These are phyloP conservation scores for Notholithocarpus densiflorus DNA, from an alignment of 306 rosid genomes.

Conservation along the genomic window DNA sequence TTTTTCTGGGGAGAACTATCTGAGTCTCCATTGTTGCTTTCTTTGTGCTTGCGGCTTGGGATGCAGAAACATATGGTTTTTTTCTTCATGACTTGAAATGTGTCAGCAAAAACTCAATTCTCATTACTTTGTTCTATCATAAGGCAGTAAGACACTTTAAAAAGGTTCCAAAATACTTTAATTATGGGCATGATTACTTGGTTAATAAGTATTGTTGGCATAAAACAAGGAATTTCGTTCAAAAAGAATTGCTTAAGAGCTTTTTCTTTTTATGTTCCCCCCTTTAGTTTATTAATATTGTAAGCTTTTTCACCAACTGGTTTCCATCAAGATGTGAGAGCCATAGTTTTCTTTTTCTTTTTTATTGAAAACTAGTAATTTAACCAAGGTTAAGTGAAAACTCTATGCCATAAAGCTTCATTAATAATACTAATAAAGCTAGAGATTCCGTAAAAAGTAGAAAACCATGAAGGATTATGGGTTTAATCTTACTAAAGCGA, in stretches of 20 bases:
- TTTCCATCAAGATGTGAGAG: not conserved
- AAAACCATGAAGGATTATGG: not conserved
- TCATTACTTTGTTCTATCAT: not conserved
- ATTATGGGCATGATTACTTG: constrained; percentile 11
- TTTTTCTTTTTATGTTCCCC: constrained; percentile 2
- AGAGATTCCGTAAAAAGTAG: constrained; percentile 14
- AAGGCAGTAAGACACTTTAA: not conserved
- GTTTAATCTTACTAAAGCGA: not conserved
- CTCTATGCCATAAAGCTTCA: not conserved
- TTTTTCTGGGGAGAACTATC: constrained; percentile 13
- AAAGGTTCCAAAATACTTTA: not conserved
- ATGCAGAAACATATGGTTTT: constrained; percentile 56
- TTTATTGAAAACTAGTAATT: not conserved
- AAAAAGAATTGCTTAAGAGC: not conserved
- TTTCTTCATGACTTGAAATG: constrained; percentile 40
- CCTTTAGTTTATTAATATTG: not conserved
- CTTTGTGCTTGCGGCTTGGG: constrained; percentile 31
- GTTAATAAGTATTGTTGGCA: not conserved
- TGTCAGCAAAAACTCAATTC: not conserved
- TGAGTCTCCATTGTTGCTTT: constrained; percentile 21
- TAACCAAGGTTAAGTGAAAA: not conserved
- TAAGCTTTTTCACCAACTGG: not conserved
- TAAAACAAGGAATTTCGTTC: not conserved
- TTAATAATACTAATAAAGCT: not conserved
- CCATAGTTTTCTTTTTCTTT: not conserved